A percentile compares a stretch with the other conserved stretches of the same genome.
Conservation (phyloP, 2,329 filamentous ascomycete species). For the Septoria petroselini region DNA sequence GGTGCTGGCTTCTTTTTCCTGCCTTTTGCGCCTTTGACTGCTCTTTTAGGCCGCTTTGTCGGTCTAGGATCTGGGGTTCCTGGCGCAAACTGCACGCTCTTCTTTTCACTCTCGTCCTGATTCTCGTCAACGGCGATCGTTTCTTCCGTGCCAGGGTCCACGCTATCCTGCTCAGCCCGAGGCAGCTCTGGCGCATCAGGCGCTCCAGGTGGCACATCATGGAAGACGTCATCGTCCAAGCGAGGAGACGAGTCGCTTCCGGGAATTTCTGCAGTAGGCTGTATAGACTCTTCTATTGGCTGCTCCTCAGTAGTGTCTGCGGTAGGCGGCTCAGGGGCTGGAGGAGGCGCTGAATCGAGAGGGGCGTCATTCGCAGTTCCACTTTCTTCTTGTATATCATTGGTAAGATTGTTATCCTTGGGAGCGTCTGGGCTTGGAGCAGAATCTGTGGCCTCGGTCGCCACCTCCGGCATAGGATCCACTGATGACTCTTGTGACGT, state of each 20-base stretch:
- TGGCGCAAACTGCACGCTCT: constrained; percentile 32
- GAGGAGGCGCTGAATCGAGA: too few species aligned
- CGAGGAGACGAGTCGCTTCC: neutral
- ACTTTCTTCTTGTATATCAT: neutral
- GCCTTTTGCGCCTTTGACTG: constrained; percentile 23
- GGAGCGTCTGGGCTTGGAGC: neutral
- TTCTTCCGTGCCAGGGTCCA: neutral
- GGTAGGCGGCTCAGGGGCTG: too few species aligned
- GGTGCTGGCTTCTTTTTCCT: constrained; percentile 27
- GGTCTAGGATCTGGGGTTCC: constrained; percentile 31
- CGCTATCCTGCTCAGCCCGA: neutral
- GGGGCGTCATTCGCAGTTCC: neutral
- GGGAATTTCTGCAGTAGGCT: neutral
- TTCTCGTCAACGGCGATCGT: constrained; percentile 7
- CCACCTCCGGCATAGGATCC: neutral
- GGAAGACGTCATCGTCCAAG: neutral
- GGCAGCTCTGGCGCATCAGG: constrained; percentile 16
- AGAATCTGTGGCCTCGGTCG: neutral
- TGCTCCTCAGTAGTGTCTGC: neutral
- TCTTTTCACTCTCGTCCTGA: constrained; percentile 26
- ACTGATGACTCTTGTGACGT: neutral
- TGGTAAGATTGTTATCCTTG: neutral
- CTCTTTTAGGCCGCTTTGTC: constrained; percentile 31
- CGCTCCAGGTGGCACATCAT: constrained; percentile 12
- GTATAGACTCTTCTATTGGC: neutral